Evolutionary conservation across 495 filamentous ascomycete genomes (phyloP), one percentile per base, ranked within the genome.

Genomic region (Xylaria telfairii): DNA sequence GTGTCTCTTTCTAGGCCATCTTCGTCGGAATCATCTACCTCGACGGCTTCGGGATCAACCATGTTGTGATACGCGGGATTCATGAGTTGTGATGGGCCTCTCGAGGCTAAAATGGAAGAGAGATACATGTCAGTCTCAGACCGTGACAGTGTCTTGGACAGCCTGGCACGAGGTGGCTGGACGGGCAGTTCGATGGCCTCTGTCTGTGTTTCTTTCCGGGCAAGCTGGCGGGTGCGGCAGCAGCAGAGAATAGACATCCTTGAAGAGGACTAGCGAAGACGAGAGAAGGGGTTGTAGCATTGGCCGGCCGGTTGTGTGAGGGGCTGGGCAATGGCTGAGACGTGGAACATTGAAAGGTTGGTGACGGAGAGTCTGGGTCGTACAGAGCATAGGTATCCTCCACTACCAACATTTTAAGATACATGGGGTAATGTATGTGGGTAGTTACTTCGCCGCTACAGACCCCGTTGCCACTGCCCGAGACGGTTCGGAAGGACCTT

Each of bases 11-110:
- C 73, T 30, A 54, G 71, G 19, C 79, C 78, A 34, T 82, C 82
- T 7, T 84, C 81, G 13, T 84, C 82, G 2, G 81, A 81, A 59
- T 85, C 83, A 15, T 85, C 82, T 30, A 81, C 77, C 0, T 83
- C 80, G 30, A 85, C 69, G 28, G 73, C 72, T 13, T 70, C 69
- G 28, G 74, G 76, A 47, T 78, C 74, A 21, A 76, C 74, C 6
- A 75, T 75, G 24, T 67, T 75, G 32, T 78, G 74, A 39, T 73
- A 72, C 71, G 75, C 71, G 12, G 60, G 57, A 15, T 42, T 56
- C 37, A 72, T 70, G 17, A 72, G 24, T 26, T 75, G 60, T 49
- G 72, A 73, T 21, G 72, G 74, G 17, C 67, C 70, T 7, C 70
- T 61, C 15, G 67, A 71, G 24, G 44, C 65, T 39, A 71, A 19